Evolutionary conservation across 2,329 filamentous ascomycete genomes (phyloP).

Genomic region (Nothopassalora personata): DNA sequence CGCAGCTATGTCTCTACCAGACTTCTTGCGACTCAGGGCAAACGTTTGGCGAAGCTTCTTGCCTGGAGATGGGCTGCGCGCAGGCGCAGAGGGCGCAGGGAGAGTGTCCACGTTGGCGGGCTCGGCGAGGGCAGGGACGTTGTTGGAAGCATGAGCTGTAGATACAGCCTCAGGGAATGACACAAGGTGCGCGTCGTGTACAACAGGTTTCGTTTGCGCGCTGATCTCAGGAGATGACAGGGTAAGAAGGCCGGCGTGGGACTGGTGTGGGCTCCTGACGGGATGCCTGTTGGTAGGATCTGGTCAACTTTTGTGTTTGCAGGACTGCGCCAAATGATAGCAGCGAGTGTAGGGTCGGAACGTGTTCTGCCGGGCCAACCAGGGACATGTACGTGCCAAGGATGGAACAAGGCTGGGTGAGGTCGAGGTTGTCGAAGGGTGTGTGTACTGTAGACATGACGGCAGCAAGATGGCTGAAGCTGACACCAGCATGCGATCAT

Average conservation of each 20-base stretch:
- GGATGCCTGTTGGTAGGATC: constrained; percentile 19
- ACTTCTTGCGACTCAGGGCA: constrained; percentile 48
- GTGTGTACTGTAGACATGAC: background rate
- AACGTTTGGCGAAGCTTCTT: constrained; percentile 70
- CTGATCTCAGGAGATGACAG: constrained; percentile 44
- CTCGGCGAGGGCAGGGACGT: constrained; percentile 32
- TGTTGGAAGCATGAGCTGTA: constrained; percentile 31
- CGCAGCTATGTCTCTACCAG: constrained; percentile 32
- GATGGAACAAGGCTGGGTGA: background rate
- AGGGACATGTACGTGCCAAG: background rate
- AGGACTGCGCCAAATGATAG: background rate
- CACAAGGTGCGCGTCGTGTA: constrained; percentile 18
- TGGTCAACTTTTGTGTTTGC: constrained; percentile 9
- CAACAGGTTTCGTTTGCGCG: constrained; percentile 25
- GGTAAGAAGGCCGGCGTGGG: constrained; percentile 46
- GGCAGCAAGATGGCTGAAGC: background rate
- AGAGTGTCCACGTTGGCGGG: constrained; percentile 15
- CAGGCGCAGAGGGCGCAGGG: constrained; percentile 30
- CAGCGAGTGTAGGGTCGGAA: constrained; percentile 1
- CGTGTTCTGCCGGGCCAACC: background rate
- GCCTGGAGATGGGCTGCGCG: constrained; percentile 63
- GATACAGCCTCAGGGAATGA: constrained; percentile 3
- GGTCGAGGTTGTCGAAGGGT: background rate
- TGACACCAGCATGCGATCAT: background rate
- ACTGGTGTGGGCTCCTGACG: constrained; percentile 39